These are phyloP conservation scores for Cyclaneusma minus DNA, from an alignment of 2,329 filamentous ascomycete genomes.

Conservation along the genomic window DNA sequence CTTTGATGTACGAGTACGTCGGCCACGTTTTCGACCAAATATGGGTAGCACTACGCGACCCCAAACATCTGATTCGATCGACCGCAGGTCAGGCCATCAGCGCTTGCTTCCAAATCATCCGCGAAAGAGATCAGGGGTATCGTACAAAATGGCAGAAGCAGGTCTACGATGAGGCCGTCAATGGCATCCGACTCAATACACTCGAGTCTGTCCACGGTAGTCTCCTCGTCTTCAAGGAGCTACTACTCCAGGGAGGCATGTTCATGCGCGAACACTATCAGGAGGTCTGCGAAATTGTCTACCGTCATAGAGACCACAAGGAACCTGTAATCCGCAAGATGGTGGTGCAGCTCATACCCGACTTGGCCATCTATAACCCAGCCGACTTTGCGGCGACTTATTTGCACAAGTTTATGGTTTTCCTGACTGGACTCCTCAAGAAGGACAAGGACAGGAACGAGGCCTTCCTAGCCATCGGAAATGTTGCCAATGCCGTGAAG, in stretches of 20 bases:
- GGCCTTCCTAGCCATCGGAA: conserved; percentile 89
- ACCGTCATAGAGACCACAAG: conserved; percentile 83
- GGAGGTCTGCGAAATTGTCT: conserved; percentile 83
- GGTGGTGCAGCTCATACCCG: conserved; percentile 80
- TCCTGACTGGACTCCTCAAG: conserved; percentile 84
- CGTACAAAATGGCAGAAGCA: conserved; percentile 79
- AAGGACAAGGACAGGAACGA: conserved; percentile 89
- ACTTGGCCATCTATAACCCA: conserved; percentile 83
- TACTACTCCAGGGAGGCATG: conserved; percentile 92
- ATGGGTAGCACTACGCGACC: conserved; percentile 85
- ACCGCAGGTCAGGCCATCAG: conserved; percentile 88
- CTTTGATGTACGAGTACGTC: conserved; percentile 89
- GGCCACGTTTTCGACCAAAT: conserved; percentile 91
- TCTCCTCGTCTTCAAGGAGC: conserved; percentile 78
- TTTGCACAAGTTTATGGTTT: conserved; percentile 93
- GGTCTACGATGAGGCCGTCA: conserved; percentile 74
- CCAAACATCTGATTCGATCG: conserved; percentile 78
- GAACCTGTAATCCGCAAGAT: conserved; percentile 80
- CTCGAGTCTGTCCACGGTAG: conserved; percentile 91
- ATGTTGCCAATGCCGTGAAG: conserved; percentile 90
- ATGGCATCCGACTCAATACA: conserved; percentile 64
- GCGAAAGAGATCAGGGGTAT: conserved; percentile 78
- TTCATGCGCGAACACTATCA: conserved; percentile 96
- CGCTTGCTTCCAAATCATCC: conserved; percentile 90
- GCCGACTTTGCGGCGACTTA: conserved; percentile 77